Evolutionary conservation across 768 basidiomycete genomes (phyloP).

Genomic region (Tremella fuciformis): DNA sequence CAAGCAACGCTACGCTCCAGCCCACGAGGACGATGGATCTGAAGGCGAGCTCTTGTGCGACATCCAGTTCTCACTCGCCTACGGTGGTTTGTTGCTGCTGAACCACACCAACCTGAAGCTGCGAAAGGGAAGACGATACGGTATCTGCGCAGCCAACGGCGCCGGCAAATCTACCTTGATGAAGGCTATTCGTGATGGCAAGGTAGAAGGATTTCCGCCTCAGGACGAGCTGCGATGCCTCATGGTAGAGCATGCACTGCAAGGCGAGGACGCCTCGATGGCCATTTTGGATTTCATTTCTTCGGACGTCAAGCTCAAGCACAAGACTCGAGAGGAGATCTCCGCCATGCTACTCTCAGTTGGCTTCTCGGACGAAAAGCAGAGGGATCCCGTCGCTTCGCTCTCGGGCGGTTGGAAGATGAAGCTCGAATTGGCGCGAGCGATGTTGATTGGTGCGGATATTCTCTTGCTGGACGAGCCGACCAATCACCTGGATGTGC

Average conservation of each 20-base stretch:
- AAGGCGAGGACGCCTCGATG: slow-evolving; percentile 82
- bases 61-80: slow-evolving; percentile 91
- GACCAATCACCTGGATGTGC: slow-evolving; percentile 55
- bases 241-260: slow-evolving; percentile 96
- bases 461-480: slow-evolving; percentile 54
- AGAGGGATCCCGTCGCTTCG: slow-evolving; percentile 78
- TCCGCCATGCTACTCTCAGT: slow-evolving; percentile 76
- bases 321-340: slow-evolving; percentile 68
- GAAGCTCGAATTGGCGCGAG: slow-evolving; percentile 92
- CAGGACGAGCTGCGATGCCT: slow-evolving; percentile 80
- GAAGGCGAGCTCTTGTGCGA: slow-evolving; percentile 87
- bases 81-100: slow-evolving; percentile 87
- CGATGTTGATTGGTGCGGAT: slow-evolving; percentile 88
- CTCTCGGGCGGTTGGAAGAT: slow-evolving; percentile 99
- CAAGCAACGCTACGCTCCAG: slow-evolving; percentile 62
- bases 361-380: slow-evolving; percentile 83
- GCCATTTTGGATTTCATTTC: slow-evolving; percentile 87
- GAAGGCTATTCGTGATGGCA: slow-evolving; percentile 90
- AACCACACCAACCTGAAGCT: slow-evolving; percentile 90
- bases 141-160: slow-evolving; percentile 93
- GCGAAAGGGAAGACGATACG: slow-evolving; percentile 86
- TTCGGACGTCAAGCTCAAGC: slow-evolving; percentile 67
- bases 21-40: slow-evolving; percentile 57
- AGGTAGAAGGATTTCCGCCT: slow-evolving; percentile 89
- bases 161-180: slow-evolving; percentile 93